Base-by-base conservation (phyloP, 2,329 filamentous ascomycete genomes). In the Penicillium sp. region DNA sequence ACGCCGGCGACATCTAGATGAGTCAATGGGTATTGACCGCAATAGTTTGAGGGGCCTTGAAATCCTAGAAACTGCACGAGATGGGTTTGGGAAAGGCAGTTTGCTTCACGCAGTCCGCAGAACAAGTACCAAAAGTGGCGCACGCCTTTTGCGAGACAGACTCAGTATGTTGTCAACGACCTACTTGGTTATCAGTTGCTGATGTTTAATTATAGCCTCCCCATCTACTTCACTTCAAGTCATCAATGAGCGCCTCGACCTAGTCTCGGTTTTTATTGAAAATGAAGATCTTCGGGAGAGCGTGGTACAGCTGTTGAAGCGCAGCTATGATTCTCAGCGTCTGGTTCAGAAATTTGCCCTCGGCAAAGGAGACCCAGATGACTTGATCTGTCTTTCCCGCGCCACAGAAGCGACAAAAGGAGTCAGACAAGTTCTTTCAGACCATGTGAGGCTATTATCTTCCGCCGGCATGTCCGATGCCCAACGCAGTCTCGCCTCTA, bases 271-370 rank as follows among this genome's bases (percentile, higher is more conserved):
- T 36, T 86, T 97, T 64, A 74, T 91, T 4, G 70, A 78, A 1
- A 73, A 86, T 48, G 74, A 78, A 16, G 72, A 82, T 32, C 74
- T 96, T 5, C 81, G 86, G 34, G 86, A 95, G 55, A 76, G 80
- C 35, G 71, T 94, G 20, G 72, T 82, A 1, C 65, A 79, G 13
- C 74, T 94, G 2, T 75, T 98, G 2, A 80, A 82, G 51, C 78
- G 81, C 20, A 91, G 84, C 42, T 84, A 89, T 58, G 93, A 98
- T 69, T 89, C 88, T 2, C 85, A 94, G 61, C 86, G 93, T 1
- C 75, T 98, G 3, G 83, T 95, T 1, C 93, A 97, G 62, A 96
- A 93, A 64, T 97, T 98, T 66, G 87, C 91, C 0, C 79, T 97
- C 7, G 90, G 91, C 9, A 81, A 88, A 52, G 93, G 91, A n/a